A percentile compares a stretch with the other conserved stretches of the same genome.
phyloP scores from a whole-genome alignment of 1,284 basidiomycete genomes.

The Ganoderma multipileum region DNA sequence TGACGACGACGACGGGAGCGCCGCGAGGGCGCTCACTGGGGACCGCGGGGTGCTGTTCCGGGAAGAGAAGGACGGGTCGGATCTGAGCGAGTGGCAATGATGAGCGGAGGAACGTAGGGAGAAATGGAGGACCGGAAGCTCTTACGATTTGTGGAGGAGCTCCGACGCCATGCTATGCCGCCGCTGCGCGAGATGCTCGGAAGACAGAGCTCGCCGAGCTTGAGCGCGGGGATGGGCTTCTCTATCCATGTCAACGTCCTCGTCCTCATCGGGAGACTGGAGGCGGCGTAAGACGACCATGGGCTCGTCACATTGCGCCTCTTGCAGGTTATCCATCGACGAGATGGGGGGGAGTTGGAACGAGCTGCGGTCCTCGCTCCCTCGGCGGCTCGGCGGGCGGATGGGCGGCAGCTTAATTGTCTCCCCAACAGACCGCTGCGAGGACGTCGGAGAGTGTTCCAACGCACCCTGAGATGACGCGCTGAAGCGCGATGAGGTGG shows the following conservation, averaged over 20 bases:
- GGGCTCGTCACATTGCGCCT: slow-evolving; percentile 59
- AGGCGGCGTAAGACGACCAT: slow-evolving; percentile 67
- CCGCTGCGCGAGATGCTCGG: slow-evolving; percentile 25
- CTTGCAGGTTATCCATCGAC: slow-evolving; percentile 63
- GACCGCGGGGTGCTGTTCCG: slow-evolving; percentile 14
- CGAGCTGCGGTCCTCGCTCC: slow-evolving; percentile 19
- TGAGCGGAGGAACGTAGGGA: slow-evolving; percentile 6
- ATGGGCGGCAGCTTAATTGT: slow-evolving; percentile 62
- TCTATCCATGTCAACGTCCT: slow-evolving; percentile 1
- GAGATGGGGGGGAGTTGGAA: slow-evolving; percentile 74
- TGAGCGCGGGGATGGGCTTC: slow-evolving; percentile 2
- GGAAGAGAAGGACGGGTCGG: slow-evolving; percentile 15
- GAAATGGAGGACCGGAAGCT: background rate
- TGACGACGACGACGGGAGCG: slow-evolving; percentile 14
- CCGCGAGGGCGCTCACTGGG: slow-evolving; percentile 26
- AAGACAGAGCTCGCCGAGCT: slow-evolving; percentile 3
- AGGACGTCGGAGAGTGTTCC: slow-evolving; percentile 22
- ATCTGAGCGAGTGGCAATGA: slow-evolving; percentile 13
- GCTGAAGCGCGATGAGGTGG: slow-evolving; percentile 27
- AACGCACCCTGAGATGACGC: slow-evolving; percentile 16
- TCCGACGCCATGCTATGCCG: slow-evolving; percentile 28
- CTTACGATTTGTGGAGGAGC: slow-evolving; percentile 29
- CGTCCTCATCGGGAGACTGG: slow-evolving; percentile 52
- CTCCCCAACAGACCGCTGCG: slow-evolving; percentile 34
- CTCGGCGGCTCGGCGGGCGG: slow-evolving; percentile 39